Conservation (phyloP, 345 rosid species). For the Jatropha curcas region DNA sequence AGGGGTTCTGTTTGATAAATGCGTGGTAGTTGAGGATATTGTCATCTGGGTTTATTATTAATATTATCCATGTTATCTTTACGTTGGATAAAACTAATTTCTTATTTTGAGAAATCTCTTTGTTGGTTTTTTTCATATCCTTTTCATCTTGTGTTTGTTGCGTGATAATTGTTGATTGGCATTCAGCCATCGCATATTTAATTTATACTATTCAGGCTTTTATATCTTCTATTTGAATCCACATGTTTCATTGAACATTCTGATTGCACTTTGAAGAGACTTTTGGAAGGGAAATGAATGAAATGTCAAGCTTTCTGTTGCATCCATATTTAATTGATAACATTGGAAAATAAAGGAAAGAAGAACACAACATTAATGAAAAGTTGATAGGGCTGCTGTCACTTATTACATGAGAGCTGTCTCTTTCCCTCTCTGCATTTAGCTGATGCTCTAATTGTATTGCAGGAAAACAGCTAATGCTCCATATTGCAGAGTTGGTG, state of each 20-base stretch:
- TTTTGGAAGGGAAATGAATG: too few species aligned
- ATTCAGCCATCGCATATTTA: too few species aligned
- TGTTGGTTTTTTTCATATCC: not conserved
- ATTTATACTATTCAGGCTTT: too few species aligned
- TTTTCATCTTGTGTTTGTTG: too few species aligned
- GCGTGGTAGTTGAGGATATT: not conserved
- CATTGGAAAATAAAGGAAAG: not conserved
- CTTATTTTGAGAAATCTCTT: not conserved
- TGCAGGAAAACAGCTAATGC: constrained; percentile 88
- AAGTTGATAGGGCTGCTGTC: not conserved
- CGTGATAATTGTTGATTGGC: too few species aligned
- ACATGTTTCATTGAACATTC: too few species aligned
- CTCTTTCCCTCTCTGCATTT: not conserved
- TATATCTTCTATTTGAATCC: not conserved
- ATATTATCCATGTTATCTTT: not conserved
- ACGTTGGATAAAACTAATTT: not conserved
- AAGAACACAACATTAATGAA: not conserved
- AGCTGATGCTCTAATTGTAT: constrained; percentile 6
- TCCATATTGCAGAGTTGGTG: constrained; percentile 82
- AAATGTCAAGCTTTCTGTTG: too few species aligned
- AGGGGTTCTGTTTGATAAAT: not conserved
- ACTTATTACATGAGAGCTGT: not conserved
- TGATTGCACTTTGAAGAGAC: too few species aligned
- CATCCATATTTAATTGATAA: too few species aligned
- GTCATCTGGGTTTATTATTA: not conserved